phyloP scores from a whole-genome alignment of 371 early-diverging fungal genomes.

The Apophysomyces elegans region DNA sequence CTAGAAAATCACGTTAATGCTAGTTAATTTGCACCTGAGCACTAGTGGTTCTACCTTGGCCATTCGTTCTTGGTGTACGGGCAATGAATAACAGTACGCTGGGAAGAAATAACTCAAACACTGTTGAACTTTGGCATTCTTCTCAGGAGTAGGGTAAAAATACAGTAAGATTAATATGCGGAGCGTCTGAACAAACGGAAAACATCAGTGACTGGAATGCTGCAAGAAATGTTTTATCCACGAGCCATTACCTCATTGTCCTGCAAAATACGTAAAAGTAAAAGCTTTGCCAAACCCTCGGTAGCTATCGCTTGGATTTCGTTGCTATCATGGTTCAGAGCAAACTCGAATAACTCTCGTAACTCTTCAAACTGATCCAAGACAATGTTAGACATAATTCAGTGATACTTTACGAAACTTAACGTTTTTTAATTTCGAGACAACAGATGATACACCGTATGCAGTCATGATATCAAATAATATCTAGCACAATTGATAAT shows the following conservation, averaged over 20 bases:
- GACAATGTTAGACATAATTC: neutral
- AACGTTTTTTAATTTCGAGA: constrained; percentile 42
- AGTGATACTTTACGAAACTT: constrained; percentile 12
- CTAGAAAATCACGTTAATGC: neutral
- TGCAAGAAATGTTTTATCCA: neutral
- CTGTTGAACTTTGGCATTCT: constrained; percentile 74
- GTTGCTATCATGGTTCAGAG: constrained; percentile 52
- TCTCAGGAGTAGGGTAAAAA: constrained; percentile 71
- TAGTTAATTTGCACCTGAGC: neutral
- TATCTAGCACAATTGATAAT: constrained; percentile 43
- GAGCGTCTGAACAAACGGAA: constrained; percentile 50
- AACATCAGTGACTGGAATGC: neutral
- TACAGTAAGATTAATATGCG: constrained; percentile 74
- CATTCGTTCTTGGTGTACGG: constrained; percentile 67
- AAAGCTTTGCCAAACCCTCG: constrained; percentile 69
- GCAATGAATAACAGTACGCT: constrained; percentile 74
- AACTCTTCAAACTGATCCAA: constrained; percentile 39
- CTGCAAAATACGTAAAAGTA: constrained; percentile 58
- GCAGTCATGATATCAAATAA: constrained; percentile 65
- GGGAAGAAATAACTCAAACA: constrained; percentile 88
- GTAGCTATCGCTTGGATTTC: constrained; percentile 61
- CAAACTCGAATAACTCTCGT: constrained; percentile 47
- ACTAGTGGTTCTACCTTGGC: constrained; percentile 23
- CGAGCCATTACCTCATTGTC: constrained; percentile 53
- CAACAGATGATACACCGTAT: constrained; percentile 49